Conservation (phyloP, 352 stramenopile genomes). For the Blastocystis hominis region DNA sequence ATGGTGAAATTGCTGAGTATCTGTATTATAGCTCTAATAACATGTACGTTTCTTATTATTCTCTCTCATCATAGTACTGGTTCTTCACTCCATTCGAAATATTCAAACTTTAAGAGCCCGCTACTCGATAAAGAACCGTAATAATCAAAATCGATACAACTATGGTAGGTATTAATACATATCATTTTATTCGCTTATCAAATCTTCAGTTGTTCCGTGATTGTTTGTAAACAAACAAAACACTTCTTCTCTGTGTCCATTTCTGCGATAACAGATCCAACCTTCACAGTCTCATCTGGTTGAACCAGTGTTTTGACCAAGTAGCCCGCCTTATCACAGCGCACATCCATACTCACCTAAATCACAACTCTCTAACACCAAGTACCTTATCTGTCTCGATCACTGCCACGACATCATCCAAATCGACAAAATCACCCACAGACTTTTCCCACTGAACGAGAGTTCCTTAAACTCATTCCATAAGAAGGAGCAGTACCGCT, state of each 20-base stretch:
- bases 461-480: conserved; percentile 8
- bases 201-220: neutral
- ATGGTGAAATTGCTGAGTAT: neutral
- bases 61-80: neutral
- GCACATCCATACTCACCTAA: conserved; percentile 57
- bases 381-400: conserved; percentile 55
- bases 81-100: neutral
- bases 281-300: conserved; percentile 44
- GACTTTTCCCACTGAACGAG: conserved; percentile 55
- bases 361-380: neutral
- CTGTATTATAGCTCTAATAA: neutral
- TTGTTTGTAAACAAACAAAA: conserved; percentile 3
- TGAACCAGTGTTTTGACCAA: conserved; percentile 22
- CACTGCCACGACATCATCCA: conserved; percentile 56
- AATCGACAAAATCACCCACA: conserved; percentile 17
- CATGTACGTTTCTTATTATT: neutral
- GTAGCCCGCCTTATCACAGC: conserved; percentile 48
- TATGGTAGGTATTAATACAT: neutral
- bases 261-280: neutral
- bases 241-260: conserved; percentile 43
- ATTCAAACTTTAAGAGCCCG: neutral
- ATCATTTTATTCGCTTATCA: neutral
- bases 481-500: neutral
- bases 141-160: neutral
- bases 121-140: neutral